These are phyloP conservation scores for Catunica adiposa DNA, from an alignment of 2,329 filamentous ascomycete genomes.

Conservation along the genomic window DNA sequence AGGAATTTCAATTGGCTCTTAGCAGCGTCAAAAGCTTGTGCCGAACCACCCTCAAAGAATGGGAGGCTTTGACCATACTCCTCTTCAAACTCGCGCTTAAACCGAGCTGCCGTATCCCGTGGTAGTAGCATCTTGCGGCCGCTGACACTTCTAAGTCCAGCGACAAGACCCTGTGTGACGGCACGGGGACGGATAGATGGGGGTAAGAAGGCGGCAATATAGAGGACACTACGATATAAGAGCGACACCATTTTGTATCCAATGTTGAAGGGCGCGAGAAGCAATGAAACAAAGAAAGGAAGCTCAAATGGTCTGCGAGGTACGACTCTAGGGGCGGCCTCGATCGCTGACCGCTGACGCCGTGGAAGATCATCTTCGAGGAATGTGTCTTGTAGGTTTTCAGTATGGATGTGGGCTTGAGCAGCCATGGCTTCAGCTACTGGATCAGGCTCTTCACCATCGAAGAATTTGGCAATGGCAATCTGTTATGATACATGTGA, in stretches of 20 bases:
- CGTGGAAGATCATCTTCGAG: constrained; percentile 19
- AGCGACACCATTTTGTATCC: constrained; percentile 56
- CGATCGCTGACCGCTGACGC: constrained; percentile 23
- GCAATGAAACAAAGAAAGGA: constrained; percentile 50
- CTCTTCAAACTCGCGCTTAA: constrained; percentile 88
- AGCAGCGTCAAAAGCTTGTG: constrained; percentile 74
- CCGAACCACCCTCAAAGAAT: constrained; percentile 79
- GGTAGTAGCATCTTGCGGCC: constrained; percentile 65
- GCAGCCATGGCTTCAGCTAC: constrained; percentile 58
- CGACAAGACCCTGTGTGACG: constrained; percentile 35
- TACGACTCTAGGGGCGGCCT: constrained; percentile 71
- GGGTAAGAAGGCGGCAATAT: constrained; percentile 67
- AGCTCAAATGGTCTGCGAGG: constrained; percentile 63
- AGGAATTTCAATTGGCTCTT: constrained; percentile 87
- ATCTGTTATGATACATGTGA: constrained; percentile 44
- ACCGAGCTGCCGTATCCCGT: constrained; percentile 72
- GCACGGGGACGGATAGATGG: constrained; percentile 40
- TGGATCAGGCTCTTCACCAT: constrained; percentile 75
- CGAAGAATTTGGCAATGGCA: constrained; percentile 93
- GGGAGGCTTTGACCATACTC: constrained; percentile 63
- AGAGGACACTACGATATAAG: constrained; percentile 55
- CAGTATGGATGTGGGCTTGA: constrained; percentile 49
- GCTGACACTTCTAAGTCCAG: constrained; percentile 41
- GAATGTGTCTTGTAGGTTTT: constrained; percentile 54
- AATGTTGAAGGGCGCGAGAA: constrained; percentile 50